Evolutionary conservation across 352 stramenopile species (phyloP).

Genomic region (Phytophthora sp.): DNA sequence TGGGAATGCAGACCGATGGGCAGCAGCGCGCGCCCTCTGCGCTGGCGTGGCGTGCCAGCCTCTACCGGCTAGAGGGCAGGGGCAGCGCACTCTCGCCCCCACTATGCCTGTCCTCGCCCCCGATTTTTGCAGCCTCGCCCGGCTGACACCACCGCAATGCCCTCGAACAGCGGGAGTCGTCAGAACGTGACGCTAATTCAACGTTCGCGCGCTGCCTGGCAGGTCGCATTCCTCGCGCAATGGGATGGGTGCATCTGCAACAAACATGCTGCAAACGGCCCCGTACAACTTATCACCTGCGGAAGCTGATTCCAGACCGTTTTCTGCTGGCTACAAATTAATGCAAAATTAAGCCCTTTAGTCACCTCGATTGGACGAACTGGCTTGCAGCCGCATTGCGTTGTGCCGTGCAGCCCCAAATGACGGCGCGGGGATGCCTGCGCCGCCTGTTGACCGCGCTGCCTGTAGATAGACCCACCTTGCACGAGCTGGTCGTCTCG

Average conservation of each 20-base stretch:
- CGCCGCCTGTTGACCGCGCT: no score
- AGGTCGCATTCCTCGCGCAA: neutral
- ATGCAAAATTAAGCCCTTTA: slow-evolving; percentile 15
- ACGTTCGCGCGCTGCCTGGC: no score
- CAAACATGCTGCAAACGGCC: no score
- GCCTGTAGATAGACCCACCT: no score
- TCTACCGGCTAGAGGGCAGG: slow-evolving; percentile 11
- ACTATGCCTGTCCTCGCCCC: slow-evolving; percentile 22
- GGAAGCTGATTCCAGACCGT: no score
- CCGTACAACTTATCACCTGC: no score
- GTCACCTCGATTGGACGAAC: slow-evolving; percentile 11
- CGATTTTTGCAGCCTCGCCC: slow-evolving; percentile 20
- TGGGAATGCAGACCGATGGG: slow-evolving; percentile 16
- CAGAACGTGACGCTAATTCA: slow-evolving; percentile 13
- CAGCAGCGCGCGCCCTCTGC: slow-evolving; percentile 11
- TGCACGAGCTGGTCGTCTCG: no score
- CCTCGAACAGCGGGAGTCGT: slow-evolving; percentile 27
- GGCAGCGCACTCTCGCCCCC: neutral
- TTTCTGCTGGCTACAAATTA: slow-evolving; percentile 16
- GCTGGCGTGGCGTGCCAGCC: slow-evolving; percentile 12
- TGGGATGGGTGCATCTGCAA: no score
- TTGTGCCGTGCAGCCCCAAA: no score
- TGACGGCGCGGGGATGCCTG: no score
- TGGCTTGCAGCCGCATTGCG: no score
- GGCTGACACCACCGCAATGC: slow-evolving; percentile 20